Base-by-base conservation (phyloP, 345 rosid species). In the Eucalyptus marginata region DNA sequence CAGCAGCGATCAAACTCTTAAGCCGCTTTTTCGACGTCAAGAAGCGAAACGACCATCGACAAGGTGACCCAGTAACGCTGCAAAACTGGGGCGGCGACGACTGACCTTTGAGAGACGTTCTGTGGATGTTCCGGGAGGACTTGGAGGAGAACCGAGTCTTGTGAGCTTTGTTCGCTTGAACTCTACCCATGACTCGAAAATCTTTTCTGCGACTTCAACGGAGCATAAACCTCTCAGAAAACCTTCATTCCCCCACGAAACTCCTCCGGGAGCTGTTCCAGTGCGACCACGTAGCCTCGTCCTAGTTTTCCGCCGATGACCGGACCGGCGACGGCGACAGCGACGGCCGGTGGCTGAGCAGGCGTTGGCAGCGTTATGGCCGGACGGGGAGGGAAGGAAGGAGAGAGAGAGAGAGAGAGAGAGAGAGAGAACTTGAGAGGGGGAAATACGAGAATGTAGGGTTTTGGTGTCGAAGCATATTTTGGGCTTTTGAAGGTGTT, bases 141-240 rank as follows among this genome's bases (percentile, higher is more conserved):
- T 96, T 98, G 89, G 98, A 92, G 40, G 97, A 89, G 89, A 95
- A 95, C 46, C 99, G 94, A 44, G 98, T 86, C 90, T 96, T 97
- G 93, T 98, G 99, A 87, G 97, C 46, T 88, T 98, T 98, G 89
- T 97, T 98, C 18, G 93, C 93, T 92, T 98, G 99, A 91, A 89
- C 94, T 91, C 98, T 93, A 43, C 90, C 90, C 90, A 89, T 89
- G 83, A 40, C 83, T 40, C 83, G 36, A 14, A 27, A 76, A 76
- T 40, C 83, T 76, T 76, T 76, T 36, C 29, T 11, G 47, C 83
- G 14, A 76, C 83, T 44, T 76, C 7, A 76, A 40, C 83, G 83
- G 24, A 76, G 83, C 27, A 22, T 7, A 76, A 76, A 20, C 83
- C 83, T 76, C 83, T 76, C 47, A 76, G 47, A 47, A 76, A 76